These are phyloP conservation scores for Daedalea quercina DNA, from an alignment of 768 basidiomycete genomes.

Conservation along the genomic window DNA sequence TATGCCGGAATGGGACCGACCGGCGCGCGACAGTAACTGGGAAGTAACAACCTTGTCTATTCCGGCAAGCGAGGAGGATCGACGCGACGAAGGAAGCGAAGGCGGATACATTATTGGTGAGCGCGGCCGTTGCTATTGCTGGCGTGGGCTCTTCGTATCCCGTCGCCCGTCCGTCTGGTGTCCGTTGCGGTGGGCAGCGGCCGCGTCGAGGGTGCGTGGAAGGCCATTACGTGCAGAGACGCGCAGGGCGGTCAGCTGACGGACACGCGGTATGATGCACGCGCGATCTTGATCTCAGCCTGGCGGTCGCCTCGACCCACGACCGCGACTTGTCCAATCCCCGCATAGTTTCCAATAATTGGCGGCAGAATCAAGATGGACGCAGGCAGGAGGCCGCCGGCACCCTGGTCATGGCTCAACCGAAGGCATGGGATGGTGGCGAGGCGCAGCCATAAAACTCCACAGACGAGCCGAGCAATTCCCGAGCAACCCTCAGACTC, in stretches of 20 bases:
- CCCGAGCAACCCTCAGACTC: background rate
- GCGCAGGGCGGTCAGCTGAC: background rate
- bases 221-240: background rate
- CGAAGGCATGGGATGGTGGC: background rate
- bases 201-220: background rate
- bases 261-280: too few relatives aligned
- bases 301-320: too few relatives aligned
- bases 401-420: background rate
- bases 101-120: background rate
- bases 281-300: too few relatives aligned
- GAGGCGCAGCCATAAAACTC: background rate
- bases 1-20: too few relatives aligned
- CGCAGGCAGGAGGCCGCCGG: background rate
- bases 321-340: too few relatives aligned
- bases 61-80: background rate
- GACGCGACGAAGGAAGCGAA: background rate
- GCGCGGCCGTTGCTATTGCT: background rate
- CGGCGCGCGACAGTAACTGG: too few relatives aligned
- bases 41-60: background rate
- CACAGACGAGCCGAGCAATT: background rate
- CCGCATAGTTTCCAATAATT: background rate
- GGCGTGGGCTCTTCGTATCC: background rate
- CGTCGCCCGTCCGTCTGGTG: background rate
- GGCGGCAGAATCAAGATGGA: background rate
- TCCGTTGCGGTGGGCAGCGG: background rate